Base-by-base conservation (phyloP, 2,329 filamentous ascomycete species). In the Thyridium curvatum region DNA sequence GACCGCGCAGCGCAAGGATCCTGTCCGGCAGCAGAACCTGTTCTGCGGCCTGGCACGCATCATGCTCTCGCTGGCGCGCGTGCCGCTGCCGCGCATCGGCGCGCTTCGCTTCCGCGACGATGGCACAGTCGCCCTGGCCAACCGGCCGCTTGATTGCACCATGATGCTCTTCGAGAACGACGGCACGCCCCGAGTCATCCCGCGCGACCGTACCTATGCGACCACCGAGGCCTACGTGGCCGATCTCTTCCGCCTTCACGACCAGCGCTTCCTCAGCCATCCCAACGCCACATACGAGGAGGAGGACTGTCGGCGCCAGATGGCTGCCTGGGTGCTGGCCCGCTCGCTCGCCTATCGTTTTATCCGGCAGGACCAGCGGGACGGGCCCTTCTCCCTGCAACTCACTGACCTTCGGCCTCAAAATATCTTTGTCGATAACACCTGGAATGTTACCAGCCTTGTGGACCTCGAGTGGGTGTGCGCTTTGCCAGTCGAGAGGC, bases 141-240 rank as follows among this genome's bases (percentile, higher is more conserved):
- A 58, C 41, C 54, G 56, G 31, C 58, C 57, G 18, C 47, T 59
- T 6, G 28, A 45, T 38, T 53, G 47, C 43, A 43, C 44, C 12
- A 44, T 52, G 12, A 43, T 53, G 14, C 54, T 58, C 4, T 44
- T 60, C 9, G 60, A 62, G 46, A 62, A 59, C 46, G 46, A 58
- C 12, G 55, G 55, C 34, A 49, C 54, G 7, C 47, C 41, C 28
- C 53, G 54, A 42, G 49, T 43, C n/a, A 60, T 61, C 30, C 36
- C 39, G 28, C 46, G 30, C 29, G 48, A 47, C 32, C 44, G 56
- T 17, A 60, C 53, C 15, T 61, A 58, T 41, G 44, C 36, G 32
- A 51, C 48, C 36, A 52, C 41, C 29, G 59, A 56, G 38, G 44
- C 43, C 29, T 55, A 46, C 35, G 44, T 48, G 12, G 31, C 46